A percentile compares a stretch with the other conserved stretches of the same genome.
These are phyloP conservation scores for Aphanoascus verrucosus DNA, from an alignment of 2,329 filamentous ascomycete species.

Conservation along the genomic window DNA sequence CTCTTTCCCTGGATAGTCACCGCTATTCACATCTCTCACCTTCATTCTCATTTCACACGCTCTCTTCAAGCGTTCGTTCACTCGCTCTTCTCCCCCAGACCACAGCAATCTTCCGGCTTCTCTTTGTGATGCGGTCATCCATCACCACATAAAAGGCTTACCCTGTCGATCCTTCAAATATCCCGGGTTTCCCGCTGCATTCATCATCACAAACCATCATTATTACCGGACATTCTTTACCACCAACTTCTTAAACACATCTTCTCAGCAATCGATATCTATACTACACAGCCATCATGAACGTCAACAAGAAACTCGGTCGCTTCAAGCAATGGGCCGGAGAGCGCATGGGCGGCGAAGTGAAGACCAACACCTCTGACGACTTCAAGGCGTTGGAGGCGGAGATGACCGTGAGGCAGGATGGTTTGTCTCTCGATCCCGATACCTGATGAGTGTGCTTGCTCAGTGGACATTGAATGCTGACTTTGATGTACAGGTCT, in stretches of 20 bases:
- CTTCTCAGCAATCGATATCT: background rate
- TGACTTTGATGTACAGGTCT: slow-evolving; percentile 51
- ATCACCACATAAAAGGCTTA: background rate
- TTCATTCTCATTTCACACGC: background rate
- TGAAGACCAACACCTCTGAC: slow-evolving; percentile 75
- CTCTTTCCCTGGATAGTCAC: background rate
- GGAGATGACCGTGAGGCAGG: slow-evolving; percentile 81
- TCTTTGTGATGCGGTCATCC: background rate
- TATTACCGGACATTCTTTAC: background rate
- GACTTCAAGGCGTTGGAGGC: slow-evolving; percentile 83
- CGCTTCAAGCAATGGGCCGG: slow-evolving; percentile 96
- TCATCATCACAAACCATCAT: background rate
- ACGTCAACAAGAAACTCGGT: slow-evolving; percentile 78
- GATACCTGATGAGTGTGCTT: background rate
- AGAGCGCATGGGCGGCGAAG: slow-evolving; percentile 88
- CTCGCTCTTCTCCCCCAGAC: background rate
- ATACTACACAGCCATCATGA: slow-evolving; percentile 34
- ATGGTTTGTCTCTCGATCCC: slow-evolving; percentile 50
- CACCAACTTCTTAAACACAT: background rate
- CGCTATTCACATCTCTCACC: background rate
- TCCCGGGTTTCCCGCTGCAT: too few relatives aligned
- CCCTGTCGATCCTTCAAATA: too few relatives aligned
- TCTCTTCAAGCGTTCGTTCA: background rate
- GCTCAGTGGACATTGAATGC: background rate
- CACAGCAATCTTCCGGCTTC: background rate